Conservation (phyloP, 2,329 filamentous ascomycete species). For the Elsinoe arachidis region DNA sequence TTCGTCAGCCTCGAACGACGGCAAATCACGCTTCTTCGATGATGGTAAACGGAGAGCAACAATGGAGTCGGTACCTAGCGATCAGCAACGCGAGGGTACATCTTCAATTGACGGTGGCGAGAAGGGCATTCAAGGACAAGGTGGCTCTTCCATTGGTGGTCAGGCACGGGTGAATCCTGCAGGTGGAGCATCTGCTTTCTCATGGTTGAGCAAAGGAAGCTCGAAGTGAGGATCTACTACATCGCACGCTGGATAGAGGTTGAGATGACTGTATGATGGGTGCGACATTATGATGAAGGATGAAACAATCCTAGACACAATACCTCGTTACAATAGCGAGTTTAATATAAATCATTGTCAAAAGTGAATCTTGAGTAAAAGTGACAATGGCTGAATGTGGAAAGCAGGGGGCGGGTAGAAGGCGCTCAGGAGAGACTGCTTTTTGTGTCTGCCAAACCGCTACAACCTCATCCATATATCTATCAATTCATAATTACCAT, state of each 20-base stretch:
- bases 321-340: neutral
- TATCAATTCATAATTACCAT: no score
- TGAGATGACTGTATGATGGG: neutral
- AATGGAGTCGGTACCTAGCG: conserved; percentile 11
- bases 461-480: neutral
- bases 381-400: neutral
- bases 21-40: conserved; percentile 42
- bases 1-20: conserved; percentile 25
- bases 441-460: no score
- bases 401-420: neutral
- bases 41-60: conserved; percentile 30
- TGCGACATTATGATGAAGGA: neutral
- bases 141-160: neutral
- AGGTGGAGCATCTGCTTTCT: conserved; percentile 86
- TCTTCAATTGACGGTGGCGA: conserved; percentile 25
- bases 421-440: neutral
- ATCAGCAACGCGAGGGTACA: conserved; percentile 14
- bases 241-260: neutral
- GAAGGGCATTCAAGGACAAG: conserved; percentile 43
- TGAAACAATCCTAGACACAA: neutral
- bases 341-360: neutral
- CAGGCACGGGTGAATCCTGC: conserved; percentile 61
- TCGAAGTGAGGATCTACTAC: conserved; percentile 10
- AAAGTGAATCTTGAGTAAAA: neutral
- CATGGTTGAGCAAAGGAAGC: conserved; percentile 62